Evolutionary conservation across 1,284 basidiomycete genomes (phyloP).

Genomic region (Irpex rosettiformis): DNA sequence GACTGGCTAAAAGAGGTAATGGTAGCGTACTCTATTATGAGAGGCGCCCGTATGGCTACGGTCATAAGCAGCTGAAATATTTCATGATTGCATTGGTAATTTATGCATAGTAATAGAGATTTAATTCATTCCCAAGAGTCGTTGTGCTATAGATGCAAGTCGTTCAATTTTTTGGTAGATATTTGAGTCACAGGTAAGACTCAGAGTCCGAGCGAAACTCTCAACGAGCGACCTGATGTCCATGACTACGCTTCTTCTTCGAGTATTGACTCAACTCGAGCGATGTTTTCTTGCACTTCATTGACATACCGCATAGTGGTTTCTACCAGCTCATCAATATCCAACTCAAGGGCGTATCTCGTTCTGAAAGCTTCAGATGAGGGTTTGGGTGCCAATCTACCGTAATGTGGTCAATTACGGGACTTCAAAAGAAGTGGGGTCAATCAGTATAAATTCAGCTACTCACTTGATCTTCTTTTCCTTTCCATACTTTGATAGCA

Average conservation of each 20-base stretch:
- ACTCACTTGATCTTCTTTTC: conserved; percentile 1
- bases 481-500: neutral
- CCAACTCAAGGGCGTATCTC: neutral
- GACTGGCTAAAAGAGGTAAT: neutral
- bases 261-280: neutral
- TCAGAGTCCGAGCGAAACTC: too few species aligned
- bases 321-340: neutral
- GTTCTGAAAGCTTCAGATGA: neutral
- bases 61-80: too few species aligned
- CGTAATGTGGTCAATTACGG: too few species aligned
- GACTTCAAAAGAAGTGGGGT: neutral
- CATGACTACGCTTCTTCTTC: neutral
- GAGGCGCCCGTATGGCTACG: neutral
- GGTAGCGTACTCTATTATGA: neutral
- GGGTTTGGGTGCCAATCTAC: neutral
- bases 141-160: too few species aligned
- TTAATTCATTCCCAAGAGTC: too few species aligned
- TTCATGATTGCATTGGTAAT: too few species aligned
- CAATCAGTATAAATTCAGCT: neutral
- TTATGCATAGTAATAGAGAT: too few species aligned
- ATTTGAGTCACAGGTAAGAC: too few species aligned
- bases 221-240: too few species aligned
- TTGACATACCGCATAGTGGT: neutral
- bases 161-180: too few species aligned
- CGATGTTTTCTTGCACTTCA: neutral